Evolutionary conservation across 352 stramenopile species (phyloP).

Genomic region (Blastocystis sp.): DNA sequence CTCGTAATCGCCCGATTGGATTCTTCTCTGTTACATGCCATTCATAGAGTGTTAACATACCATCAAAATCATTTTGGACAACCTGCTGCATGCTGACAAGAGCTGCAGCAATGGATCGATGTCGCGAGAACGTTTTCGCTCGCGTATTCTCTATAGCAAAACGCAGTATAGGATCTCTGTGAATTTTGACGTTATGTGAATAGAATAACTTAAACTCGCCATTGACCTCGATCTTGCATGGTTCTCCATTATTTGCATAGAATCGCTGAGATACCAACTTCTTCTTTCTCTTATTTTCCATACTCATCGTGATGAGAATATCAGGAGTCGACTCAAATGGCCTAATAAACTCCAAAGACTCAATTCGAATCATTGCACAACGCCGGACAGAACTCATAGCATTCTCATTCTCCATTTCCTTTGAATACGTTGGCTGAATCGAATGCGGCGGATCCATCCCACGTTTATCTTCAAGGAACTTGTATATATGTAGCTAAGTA

Average conservation of each 20-base stretch:
- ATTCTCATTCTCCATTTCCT: conserved; percentile 67
- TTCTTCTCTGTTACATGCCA: conserved; percentile 60
- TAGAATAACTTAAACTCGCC: conserved; percentile 55
- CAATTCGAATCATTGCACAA: conserved; percentile 51
- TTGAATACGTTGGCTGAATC: conserved; percentile 43
- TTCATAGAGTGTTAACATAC: conserved; percentile 43
- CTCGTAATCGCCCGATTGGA: conserved; percentile 20
- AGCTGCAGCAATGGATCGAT: conserved; percentile 53
- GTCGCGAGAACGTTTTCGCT: conserved; percentile 64
- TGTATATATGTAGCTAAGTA: background rate
- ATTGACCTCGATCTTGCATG: conserved; percentile 41
- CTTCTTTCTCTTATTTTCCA: conserved; percentile 65
- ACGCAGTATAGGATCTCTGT: conserved; percentile 59
- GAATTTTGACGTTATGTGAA: conserved; percentile 63
- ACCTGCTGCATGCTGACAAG: conserved; percentile 68
- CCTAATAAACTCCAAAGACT: conserved; percentile 30
- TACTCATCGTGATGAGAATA: conserved; percentile 60
- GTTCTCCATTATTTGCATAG: conserved; percentile 46
- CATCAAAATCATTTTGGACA: conserved; percentile 63
- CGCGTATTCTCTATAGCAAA: conserved; percentile 66
- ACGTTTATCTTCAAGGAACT: background rate
- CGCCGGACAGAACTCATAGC: conserved; percentile 61
- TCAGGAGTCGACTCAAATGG: conserved; percentile 61
- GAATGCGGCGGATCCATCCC: conserved; percentile 24
- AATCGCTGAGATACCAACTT: conserved; percentile 50